Evolutionary conservation across 2,329 filamentous ascomycete species (phyloP), one percentile per base, ranked within the genome.

Genomic region (Monosporascus sp.): DNA sequence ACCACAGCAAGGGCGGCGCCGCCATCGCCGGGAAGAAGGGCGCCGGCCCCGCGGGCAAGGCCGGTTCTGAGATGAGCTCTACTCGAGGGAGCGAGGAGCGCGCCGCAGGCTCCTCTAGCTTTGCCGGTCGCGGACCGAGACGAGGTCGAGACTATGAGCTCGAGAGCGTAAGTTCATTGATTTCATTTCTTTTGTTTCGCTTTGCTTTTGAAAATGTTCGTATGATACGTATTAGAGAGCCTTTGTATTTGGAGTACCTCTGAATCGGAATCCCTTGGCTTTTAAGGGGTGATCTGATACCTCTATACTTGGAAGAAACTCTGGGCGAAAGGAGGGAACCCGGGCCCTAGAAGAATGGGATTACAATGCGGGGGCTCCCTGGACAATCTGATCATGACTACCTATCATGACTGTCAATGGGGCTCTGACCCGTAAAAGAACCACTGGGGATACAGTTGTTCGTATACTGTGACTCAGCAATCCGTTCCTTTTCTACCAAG

Each of bases 81-180:
- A 79, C 83, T 48, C 80, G 89, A 52, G 89, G 85, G 38, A 93
- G 89, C 69, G 90, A 93, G 72, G 90, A 93, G 72, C 81, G 89
- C 50, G 84, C 84, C 54, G 83, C 83, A 34, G 79, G 75, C 34
- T 77, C 81, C 48, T 78, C 81, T 47, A 79, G 84, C 51, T 78
- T 81, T 57, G 83, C 83, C 57, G 79, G 80, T 11, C 78, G 89
- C 56, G 88, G 88, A 19, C 87, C 87, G 49, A 84, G 91, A 69
- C 79, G 90, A 61, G 83, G 85, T 56, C 83, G 90, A 56, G 90
- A 95, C 64, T 90, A 86, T 69, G 90, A 95, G 57, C 80, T 94
- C 51, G 90, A 95, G 69, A 87, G 86, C 78, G 90, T 91, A 69
- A 80, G 82, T 80, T 52, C 55, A 22, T 46, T 16, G n/a, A 24